A percentile compares a stretch with the other conserved stretches of the same genome.
phyloP scores from a whole-genome alignment of 257 asterid species.

The Phtheirospermum japonicum region DNA sequence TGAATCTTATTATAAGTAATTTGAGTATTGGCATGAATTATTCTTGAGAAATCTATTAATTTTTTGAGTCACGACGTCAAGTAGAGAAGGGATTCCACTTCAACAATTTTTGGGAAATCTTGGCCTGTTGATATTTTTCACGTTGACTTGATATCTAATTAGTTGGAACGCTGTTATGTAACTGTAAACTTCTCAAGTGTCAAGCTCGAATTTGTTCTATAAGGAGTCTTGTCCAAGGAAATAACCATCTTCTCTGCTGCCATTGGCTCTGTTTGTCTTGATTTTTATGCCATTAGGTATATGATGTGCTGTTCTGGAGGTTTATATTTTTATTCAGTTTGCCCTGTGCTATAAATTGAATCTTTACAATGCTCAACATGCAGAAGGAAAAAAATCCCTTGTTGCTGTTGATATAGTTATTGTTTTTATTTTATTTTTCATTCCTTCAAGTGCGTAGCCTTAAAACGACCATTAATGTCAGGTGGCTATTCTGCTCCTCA shows the following conservation, averaged over 20 bases:
- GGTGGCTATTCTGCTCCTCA: conserved; percentile 94
- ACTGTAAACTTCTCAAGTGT: not conserved
- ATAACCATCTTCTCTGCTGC: not conserved
- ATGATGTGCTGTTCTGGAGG: conserved; percentile 15
- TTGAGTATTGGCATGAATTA: not conserved
- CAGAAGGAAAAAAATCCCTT: not conserved
- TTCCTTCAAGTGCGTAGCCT: conserved; percentile 20
- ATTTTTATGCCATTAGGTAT: not conserved
- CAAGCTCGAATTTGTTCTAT: not conserved
- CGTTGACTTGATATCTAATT: conserved; percentile 1
- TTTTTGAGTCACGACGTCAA: not conserved
- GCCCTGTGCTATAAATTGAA: conserved; percentile 1
- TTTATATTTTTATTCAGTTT: not conserved
- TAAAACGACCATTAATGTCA: conserved; percentile 37
- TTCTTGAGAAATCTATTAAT: conserved; percentile 13
- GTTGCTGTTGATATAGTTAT: not conserved
- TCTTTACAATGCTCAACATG: not conserved
- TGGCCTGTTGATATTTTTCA: conserved; percentile 3
- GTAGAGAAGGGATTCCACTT: conserved; percentile 12
- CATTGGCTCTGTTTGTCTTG: conserved; percentile 3
- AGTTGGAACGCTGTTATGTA: not conserved
- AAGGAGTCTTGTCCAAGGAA: conserved; percentile 13
- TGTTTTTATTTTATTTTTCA: not conserved
- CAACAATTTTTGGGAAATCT: conserved; percentile 1
- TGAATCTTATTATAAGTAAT: conserved; percentile 14